phyloP scores from a whole-genome alignment of 192 early-diverging fungal genomes.

The Dissophora globulifera region DNA sequence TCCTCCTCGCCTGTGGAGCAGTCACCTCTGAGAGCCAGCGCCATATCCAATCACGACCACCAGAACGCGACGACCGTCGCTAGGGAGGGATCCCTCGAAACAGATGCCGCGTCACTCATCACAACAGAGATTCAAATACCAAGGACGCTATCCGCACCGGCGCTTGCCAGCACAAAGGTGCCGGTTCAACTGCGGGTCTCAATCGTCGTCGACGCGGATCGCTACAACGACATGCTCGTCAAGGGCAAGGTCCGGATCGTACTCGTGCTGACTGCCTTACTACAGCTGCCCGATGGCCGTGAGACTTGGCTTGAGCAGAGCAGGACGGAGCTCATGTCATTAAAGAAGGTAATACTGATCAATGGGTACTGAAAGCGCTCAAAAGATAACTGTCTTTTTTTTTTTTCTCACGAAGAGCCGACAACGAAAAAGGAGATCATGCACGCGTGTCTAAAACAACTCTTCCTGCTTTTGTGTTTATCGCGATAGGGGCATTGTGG shows the following conservation, averaged over 20 bases:
- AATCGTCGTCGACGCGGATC: slow-evolving; percentile 38
- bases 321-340: slow-evolving; percentile 34
- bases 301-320: slow-evolving; percentile 39
- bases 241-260: slow-evolving; percentile 22
- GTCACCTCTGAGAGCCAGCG: not conserved
- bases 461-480: too few relatives aligned
- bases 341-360: slow-evolving; percentile 25
- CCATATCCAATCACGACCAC: too few relatives aligned
- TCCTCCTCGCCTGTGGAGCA: not conserved
- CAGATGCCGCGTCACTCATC: too few relatives aligned
- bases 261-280: slow-evolving; percentile 39
- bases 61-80: too few relatives aligned
- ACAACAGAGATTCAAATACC: too few relatives aligned
- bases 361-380: not conserved
- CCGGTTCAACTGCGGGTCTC: slow-evolving; percentile 35
- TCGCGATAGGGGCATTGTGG: slow-evolving; percentile 19
- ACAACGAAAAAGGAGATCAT: not conserved
- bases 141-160: too few relatives aligned
- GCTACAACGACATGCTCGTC: slow-evolving; percentile 19
- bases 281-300: slow-evolving; percentile 12
- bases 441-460: not conserved
- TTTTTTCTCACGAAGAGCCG: too few relatives aligned
- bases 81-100: too few relatives aligned
- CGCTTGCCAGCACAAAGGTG: too few relatives aligned
- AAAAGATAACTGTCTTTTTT: not conserved